Percentiles rank a stretch among this genome's conserved stretches.
Evolutionary conservation across 2,329 filamentous ascomycete genomes (phyloP).

Genomic region (Fusarium aywerte): DNA sequence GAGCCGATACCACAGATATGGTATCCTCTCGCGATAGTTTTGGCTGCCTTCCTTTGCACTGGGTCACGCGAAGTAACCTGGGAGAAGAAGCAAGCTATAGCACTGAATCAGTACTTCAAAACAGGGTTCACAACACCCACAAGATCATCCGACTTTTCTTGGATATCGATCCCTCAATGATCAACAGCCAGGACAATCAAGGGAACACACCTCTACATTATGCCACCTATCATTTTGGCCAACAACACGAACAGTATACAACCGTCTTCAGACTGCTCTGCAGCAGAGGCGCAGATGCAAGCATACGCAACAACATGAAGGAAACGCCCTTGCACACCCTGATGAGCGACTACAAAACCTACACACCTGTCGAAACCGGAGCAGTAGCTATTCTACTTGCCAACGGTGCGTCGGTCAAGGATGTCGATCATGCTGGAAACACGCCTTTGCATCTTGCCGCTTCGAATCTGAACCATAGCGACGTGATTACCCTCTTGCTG

Average conservation of each 20-base stretch:
- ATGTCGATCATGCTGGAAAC: not conserved
- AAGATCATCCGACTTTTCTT: not conserved
- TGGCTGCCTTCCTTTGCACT: not conserved
- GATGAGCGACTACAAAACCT: rapidly evolving
- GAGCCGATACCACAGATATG: not conserved
- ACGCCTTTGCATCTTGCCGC: not conserved
- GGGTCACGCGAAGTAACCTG: not conserved
- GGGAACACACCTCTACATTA: not conserved
- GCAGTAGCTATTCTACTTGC: not conserved
- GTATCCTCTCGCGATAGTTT: not conserved
- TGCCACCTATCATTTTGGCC: not conserved
- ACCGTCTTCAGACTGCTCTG: not conserved
- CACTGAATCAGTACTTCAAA: no score
- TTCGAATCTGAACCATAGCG: rapidly evolving
- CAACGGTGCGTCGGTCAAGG: not conserved
- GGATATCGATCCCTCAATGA: not conserved
- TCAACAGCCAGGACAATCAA: not conserved
- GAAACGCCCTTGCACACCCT: not conserved
- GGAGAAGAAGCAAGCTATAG: not conserved
- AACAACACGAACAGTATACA: not conserved
- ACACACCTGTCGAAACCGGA: not conserved
- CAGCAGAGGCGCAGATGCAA: not conserved
- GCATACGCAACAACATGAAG: not conserved
- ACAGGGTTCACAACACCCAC: no score
- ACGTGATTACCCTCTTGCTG: not conserved